A percentile compares a stretch with the other conserved stretches of the same genome.
Evolutionary conservation across 2,329 filamentous ascomycete genomes (phyloP).

Genomic region (Penicillium decumbens): DNA sequence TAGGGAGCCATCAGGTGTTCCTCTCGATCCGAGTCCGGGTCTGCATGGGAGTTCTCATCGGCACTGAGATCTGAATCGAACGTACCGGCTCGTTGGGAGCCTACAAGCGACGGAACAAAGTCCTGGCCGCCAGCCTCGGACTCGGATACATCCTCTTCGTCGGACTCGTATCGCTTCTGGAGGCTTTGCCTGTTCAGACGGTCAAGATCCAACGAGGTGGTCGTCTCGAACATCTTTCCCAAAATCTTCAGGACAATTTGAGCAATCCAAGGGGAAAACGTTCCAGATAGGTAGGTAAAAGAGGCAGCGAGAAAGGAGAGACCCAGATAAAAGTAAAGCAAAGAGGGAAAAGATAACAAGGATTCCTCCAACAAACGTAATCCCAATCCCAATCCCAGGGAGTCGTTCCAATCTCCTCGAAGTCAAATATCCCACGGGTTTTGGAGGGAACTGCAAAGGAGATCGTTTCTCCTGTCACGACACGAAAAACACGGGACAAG

Average conservation of each 20-base stretch:
- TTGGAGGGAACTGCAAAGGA: slow-evolving; percentile 2
- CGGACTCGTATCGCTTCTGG: slow-evolving; percentile 36
- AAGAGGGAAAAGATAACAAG: not conserved
- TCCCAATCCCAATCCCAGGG: not conserved
- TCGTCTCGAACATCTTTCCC: slow-evolving; percentile 28
- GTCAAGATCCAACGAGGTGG: slow-evolving; percentile 26
- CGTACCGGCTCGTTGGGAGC: slow-evolving; percentile 23
- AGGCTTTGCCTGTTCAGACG: slow-evolving; percentile 31
- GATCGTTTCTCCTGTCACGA: slow-evolving; percentile 1
- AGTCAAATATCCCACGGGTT: slow-evolving; percentile 1
- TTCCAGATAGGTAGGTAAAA: slow-evolving; percentile 3
- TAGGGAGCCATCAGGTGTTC: slow-evolving; percentile 22
- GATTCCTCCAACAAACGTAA: not conserved
- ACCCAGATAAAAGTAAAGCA: slow-evolving; percentile 1
- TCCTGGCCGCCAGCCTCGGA: slow-evolving; percentile 33
- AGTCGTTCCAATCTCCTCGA: not conserved
- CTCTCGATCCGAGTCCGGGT: slow-evolving; percentile 23
- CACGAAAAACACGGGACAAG: not conserved
- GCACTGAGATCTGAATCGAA: slow-evolving; percentile 32
- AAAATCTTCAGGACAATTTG: not conserved
- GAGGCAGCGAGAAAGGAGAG: not conserved
- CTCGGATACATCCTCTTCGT: slow-evolving; percentile 39
- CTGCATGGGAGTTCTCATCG: slow-evolving; percentile 25
- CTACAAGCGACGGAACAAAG: slow-evolving; percentile 31
- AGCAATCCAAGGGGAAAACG: not conserved